phyloP scores from a whole-genome alignment of 768 basidiomycete species.

The Leccinum broughii region DNA sequence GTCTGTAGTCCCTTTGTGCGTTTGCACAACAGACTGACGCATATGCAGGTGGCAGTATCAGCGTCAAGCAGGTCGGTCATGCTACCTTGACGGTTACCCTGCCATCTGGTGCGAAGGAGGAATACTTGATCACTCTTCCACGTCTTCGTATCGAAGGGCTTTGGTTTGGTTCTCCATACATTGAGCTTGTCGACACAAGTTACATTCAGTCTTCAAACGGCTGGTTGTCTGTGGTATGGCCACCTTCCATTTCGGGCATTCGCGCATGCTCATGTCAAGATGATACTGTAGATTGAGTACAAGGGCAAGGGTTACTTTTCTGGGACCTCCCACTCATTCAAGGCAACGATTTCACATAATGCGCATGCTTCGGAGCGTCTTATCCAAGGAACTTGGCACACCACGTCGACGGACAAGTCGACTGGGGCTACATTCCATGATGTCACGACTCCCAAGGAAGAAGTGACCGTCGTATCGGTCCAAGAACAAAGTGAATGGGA shows the following conservation, averaged over 20 bases:
- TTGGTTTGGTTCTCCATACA: slow-evolving; percentile 90
- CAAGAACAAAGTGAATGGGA: slow-evolving; percentile 80
- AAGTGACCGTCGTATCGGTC: slow-evolving; percentile 62
- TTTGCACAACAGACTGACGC: slow-evolving; percentile 4
- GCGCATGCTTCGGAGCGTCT: slow-evolving; percentile 46
- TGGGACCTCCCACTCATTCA: slow-evolving; percentile 92
- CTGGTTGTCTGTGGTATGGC: slow-evolving; percentile 51
- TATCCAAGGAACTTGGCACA: slow-evolving; percentile 83
- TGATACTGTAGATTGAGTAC: slow-evolving; percentile 81
- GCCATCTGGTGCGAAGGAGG: slow-evolving; percentile 55
- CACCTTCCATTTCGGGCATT: not conserved
- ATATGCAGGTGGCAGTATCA: slow-evolving; percentile 60
- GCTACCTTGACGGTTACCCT: slow-evolving; percentile 74
- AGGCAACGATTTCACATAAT: slow-evolving; percentile 67
- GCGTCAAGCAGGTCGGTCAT: slow-evolving; percentile 95
- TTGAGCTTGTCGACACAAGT: slow-evolving; percentile 82
- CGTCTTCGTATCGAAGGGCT: slow-evolving; percentile 90
- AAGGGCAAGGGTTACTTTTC: slow-evolving; percentile 96
- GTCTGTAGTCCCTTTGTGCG: slow-evolving; percentile 37
- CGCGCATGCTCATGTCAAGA: slow-evolving; percentile 37
- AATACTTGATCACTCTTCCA: slow-evolving; percentile 91
- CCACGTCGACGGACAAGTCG: slow-evolving; percentile 51
- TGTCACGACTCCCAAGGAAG: slow-evolving; percentile 70
- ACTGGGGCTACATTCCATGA: slow-evolving; percentile 69
- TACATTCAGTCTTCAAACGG: slow-evolving; percentile 74